Evolutionary conservation across 2,329 filamentous ascomycete species (phyloP).

Genomic region (Venturiaceae sp.): DNA sequence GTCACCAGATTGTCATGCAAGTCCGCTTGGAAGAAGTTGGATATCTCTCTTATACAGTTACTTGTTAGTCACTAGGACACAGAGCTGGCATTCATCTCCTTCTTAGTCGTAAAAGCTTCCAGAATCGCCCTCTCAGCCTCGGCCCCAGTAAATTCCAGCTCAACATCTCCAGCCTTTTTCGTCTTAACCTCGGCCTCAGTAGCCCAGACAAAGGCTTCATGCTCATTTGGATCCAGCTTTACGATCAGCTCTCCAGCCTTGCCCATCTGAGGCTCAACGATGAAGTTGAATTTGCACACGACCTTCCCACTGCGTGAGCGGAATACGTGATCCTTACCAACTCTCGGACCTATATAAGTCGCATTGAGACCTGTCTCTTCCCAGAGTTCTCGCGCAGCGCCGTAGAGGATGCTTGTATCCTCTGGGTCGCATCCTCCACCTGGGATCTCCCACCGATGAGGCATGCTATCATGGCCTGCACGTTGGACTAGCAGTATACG

Average conservation of each 20-base stretch:
- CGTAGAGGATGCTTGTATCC: constrained; percentile 33
- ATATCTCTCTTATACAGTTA: too few species aligned
- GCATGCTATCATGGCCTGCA: constrained; percentile 34
- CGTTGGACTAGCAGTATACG: constrained; percentile 39
- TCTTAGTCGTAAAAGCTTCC: too few species aligned
- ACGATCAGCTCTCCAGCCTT: constrained; percentile 14
- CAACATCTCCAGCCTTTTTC: constrained; percentile 17
- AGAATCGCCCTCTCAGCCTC: too few species aligned
- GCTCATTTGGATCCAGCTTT: constrained; percentile 31
- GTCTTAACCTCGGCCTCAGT: constrained; percentile 26
- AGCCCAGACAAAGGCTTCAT: constrained; percentile 31
- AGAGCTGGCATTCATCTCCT: too few species aligned
- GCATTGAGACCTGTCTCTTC: constrained; percentile 37
- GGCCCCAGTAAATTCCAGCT: constrained; percentile 22
- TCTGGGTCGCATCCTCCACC: constrained; percentile 37
- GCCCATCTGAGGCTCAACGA: background rate
- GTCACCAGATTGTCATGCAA: too few species aligned
- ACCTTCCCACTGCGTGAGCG: constrained; percentile 4
- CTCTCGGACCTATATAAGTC: constrained; percentile 13
- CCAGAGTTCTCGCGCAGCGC: constrained; percentile 37
- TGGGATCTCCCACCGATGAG: constrained; percentile 39
- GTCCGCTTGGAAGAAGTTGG: too few species aligned
- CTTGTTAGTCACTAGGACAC: too few species aligned
- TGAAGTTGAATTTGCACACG: constrained; percentile 4
- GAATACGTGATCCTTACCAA: constrained; percentile 10